A percentile compares a stretch with the other conserved stretches of the same genome.
These are phyloP conservation scores for Sporodiniella umbellata DNA, from an alignment of 371 early-diverging fungal species.

Conservation along the genomic window DNA sequence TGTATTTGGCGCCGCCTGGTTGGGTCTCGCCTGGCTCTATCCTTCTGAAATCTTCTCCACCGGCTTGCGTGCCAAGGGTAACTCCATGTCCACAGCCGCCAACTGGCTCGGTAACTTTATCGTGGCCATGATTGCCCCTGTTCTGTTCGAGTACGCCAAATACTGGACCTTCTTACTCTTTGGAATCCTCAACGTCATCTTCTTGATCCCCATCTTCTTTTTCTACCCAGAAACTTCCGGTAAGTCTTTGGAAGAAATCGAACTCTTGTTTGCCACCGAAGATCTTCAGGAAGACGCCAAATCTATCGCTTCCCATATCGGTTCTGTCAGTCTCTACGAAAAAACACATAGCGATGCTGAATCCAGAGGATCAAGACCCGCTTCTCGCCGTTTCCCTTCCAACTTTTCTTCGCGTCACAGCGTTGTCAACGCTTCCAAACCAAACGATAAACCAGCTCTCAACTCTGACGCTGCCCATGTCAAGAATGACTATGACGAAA, in stretches of 20 bases:
- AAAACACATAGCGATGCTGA: constrained; percentile 32
- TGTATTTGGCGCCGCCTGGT: constrained; percentile 57
- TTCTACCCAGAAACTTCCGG: constrained; percentile 56
- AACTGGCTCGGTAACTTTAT: constrained; percentile 62
- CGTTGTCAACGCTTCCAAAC: constrained; percentile 7
- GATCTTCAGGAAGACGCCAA: constrained; percentile 36
- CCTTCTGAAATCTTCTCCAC: constrained; percentile 68
- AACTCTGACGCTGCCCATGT: constrained; percentile 35
- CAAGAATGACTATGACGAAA: constrained; percentile 33
- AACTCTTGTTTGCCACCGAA: constrained; percentile 47
- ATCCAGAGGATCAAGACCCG: constrained; percentile 37
- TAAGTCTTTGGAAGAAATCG: constrained; percentile 56
- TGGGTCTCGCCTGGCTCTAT: constrained; percentile 54
- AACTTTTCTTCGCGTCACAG: constrained; percentile 31
- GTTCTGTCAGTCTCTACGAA: constrained; percentile 27
- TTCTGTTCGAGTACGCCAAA: constrained; percentile 53
- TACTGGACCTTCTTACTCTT: constrained; percentile 56
- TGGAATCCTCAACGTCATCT: constrained; percentile 39
- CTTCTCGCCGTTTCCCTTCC: constrained; percentile 40
- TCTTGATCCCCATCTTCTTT: constrained; percentile 44
- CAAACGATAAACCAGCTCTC: constrained; percentile 18
- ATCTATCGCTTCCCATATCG: constrained; percentile 36
- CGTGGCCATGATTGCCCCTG: constrained; percentile 39
- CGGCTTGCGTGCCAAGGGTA: constrained; percentile 45
- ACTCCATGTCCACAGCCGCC: constrained; percentile 50